phyloP scores from a whole-genome alignment of 306 rosid species.

The Cucumis cinereus region DNA sequence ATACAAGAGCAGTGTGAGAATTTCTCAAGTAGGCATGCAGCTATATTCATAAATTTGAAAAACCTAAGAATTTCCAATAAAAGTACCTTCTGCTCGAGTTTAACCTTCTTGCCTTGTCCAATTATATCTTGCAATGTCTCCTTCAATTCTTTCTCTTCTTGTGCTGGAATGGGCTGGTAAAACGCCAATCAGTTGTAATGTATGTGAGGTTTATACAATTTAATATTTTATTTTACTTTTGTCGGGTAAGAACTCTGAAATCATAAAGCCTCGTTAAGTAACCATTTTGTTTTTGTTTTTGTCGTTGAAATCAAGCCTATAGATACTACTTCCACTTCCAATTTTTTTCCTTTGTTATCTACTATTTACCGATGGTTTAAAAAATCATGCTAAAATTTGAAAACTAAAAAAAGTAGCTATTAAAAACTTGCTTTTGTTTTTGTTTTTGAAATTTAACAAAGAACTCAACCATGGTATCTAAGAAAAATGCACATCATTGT shows the following conservation, averaged over 20 bases:
- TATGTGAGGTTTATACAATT: background rate
- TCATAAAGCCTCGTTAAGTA: background rate
- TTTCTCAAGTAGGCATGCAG: background rate
- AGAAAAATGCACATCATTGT: no score
- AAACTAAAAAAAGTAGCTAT: no score
- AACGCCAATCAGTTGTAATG: constrained; percentile 7
- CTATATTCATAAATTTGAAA: background rate
- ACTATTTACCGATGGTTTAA: no score
- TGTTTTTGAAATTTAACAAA: no score
- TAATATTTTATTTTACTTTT: background rate
- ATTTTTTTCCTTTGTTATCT: no score
- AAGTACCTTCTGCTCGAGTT: constrained; percentile 77
- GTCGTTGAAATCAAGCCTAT: no score
- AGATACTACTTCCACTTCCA: no score
- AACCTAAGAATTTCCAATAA: background rate
- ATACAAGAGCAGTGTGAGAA: background rate
- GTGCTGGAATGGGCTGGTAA: constrained; percentile 66
- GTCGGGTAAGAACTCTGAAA: background rate
- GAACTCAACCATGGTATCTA: no score
- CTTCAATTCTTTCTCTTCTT: constrained; percentile 84
- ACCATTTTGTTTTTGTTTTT: no score
- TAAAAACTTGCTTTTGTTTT: no score
- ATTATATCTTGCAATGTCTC: constrained; percentile 64
- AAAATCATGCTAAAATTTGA: no score
- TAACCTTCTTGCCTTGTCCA: constrained; percentile 63